phyloP scores from a whole-genome alignment of 2,329 filamentous ascomycete genomes.

The Sodiomyces alkalinus region DNA sequence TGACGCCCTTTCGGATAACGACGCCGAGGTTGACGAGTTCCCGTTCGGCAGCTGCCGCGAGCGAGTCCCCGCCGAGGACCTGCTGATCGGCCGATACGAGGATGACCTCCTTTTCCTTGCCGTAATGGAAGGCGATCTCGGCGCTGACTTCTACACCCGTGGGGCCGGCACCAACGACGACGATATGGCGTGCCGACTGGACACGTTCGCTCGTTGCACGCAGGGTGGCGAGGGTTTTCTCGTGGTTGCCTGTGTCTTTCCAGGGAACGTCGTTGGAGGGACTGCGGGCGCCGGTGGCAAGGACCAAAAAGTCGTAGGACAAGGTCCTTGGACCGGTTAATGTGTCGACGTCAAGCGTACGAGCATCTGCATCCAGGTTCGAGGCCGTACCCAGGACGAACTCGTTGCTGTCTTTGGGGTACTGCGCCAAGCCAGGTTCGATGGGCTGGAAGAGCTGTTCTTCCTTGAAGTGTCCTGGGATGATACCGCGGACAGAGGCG shows the following conservation, averaged over 20 bases:
- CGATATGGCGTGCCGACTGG: conserved; percentile 30
- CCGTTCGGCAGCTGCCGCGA: conserved; percentile 23
- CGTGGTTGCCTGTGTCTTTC: conserved; percentile 33
- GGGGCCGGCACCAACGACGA: conserved; percentile 39
- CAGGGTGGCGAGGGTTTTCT: conserved; percentile 26
- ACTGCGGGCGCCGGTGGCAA: conserved; percentile 37
- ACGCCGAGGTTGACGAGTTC: conserved; percentile 41
- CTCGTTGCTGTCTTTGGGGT: conserved; percentile 32
- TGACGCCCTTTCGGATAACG: conserved; percentile 24
- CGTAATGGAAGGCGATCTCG: conserved; percentile 36
- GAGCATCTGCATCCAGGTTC: conserved; percentile 20
- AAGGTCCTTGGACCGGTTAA: conserved; percentile 16
- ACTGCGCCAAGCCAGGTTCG: conserved; percentile 30
- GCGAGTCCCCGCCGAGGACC: conserved; percentile 27
- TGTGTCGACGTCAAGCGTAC: conserved; percentile 25
- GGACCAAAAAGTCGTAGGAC: conserved; percentile 37
- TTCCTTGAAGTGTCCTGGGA: conserved; percentile 32
- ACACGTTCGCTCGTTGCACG: conserved; percentile 24
- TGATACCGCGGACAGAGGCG: conserved; percentile 37
- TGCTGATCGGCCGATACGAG: conserved; percentile 26
- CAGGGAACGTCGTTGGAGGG: conserved; percentile 28
- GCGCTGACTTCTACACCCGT: conserved; percentile 41
- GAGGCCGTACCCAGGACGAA: conserved; percentile 35
- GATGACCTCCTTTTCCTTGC: conserved; percentile 29
- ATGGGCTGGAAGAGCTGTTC: conserved; percentile 35